These are phyloP conservation scores for Serendipita sp. DNA, from an alignment of 768 basidiomycete genomes.

Conservation along the genomic window DNA sequence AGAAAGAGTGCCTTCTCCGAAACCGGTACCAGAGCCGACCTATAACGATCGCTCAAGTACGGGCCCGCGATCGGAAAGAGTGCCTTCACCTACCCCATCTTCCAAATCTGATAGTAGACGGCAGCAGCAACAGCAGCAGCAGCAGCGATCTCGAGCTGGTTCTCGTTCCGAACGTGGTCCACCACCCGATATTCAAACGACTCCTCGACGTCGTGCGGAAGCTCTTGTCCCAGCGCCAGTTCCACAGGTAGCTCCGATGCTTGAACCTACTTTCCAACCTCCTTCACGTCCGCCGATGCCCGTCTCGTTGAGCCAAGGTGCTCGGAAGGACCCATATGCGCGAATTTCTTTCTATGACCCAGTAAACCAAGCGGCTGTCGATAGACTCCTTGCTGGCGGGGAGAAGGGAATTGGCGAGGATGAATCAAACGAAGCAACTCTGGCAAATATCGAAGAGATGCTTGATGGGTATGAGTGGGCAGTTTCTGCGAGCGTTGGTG, in stretches of 20 bases:
- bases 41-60: slow-evolving; percentile 1
- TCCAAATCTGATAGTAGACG: background rate
- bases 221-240: background rate
- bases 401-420: slow-evolving; percentile 30
- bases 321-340: slow-evolving; percentile 33
- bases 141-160: background rate
- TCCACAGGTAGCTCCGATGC: background rate
- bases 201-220: background rate
- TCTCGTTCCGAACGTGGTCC: background rate
- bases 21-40: slow-evolving; percentile 8
- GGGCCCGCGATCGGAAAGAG: background rate
- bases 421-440: slow-evolving; percentile 62
- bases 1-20: slow-evolving; percentile 17
- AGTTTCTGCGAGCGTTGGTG: slow-evolving; percentile 5
- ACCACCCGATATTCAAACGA: background rate
- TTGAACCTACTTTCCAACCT: background rate
- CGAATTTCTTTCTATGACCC: slow-evolving; percentile 75
- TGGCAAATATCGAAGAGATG: slow-evolving; percentile 95
- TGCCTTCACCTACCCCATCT: background rate
- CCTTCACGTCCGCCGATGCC: background rate
- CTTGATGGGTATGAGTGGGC: slow-evolving; percentile 98
- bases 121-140: background rate
- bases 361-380: slow-evolving; percentile 53
- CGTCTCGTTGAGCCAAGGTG: background rate
- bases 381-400: slow-evolving; percentile 37